These are phyloP conservation scores for Scheffersomyces lignicola DNA, from an alignment of 1,139 yeast species.

Conservation along the genomic window DNA sequence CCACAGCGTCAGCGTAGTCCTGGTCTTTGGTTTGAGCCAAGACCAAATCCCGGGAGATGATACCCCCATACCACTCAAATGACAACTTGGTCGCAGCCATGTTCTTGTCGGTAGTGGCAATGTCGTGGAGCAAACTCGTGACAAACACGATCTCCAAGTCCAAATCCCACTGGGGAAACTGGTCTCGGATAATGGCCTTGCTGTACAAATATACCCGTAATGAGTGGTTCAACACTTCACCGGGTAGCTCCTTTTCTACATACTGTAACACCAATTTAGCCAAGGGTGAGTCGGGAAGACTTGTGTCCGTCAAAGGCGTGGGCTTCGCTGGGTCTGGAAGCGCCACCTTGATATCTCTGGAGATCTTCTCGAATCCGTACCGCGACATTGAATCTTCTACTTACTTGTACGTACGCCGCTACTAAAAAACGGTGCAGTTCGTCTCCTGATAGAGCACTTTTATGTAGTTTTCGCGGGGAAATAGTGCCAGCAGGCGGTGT, in stretches of 20 bases:
- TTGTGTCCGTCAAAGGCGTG: constrained; percentile 21
- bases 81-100: constrained; percentile 38
- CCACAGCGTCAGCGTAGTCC: constrained; percentile 39
- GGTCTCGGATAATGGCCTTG: constrained; percentile 35
- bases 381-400: too few relatives aligned
- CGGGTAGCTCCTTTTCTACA: constrained; percentile 26
- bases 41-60: constrained; percentile 30
- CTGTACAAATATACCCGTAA: constrained; percentile 35
- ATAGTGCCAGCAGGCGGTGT: too few relatives aligned
- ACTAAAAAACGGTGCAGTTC: too few relatives aligned
- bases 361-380: constrained; percentile 34
- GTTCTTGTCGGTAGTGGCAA: constrained; percentile 36
- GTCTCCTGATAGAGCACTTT: too few relatives aligned
- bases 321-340: constrained; percentile 28
- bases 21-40: constrained; percentile 21
- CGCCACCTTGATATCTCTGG: constrained; percentile 29
- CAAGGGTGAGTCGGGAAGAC: constrained; percentile 23
- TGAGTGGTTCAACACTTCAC: constrained; percentile 30
- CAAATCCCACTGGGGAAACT: constrained; percentile 36
- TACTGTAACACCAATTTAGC: constrained; percentile 23
- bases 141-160: constrained; percentile 31
- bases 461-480: too few relatives aligned
- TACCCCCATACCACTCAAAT: constrained; percentile 40
- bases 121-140: constrained; percentile 37
- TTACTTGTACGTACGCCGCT: too few relatives aligned